Conservation (phyloP, 139 green algal species). For the Zygnema circumcarinatum region DNA sequence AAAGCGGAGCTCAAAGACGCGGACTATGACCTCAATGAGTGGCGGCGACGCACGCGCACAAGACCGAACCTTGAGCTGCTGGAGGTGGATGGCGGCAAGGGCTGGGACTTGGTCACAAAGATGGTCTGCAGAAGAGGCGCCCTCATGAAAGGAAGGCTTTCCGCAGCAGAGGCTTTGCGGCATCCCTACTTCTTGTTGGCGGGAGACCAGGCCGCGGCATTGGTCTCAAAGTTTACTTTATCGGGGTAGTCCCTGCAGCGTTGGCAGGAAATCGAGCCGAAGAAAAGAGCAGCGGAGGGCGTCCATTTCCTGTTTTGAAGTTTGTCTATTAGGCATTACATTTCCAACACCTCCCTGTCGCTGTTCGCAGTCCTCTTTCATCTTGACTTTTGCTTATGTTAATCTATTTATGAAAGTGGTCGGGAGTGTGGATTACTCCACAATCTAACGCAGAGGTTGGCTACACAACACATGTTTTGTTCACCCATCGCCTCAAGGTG, state of each 20-base stretch:
- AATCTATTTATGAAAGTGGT: too few relatives aligned
- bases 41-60: constrained; percentile 36
- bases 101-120: constrained; percentile 65
- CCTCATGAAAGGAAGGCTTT: constrained; percentile 48
- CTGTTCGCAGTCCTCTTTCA: too few relatives aligned
- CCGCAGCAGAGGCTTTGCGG: constrained; percentile 45
- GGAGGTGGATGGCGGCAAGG: constrained; percentile 59
- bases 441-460: too few relatives aligned
- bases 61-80: constrained; percentile 61
- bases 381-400: too few relatives aligned
- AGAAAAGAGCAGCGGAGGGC: too few relatives aligned
- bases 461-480: too few relatives aligned
- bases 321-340: too few relatives aligned
- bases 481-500: too few relatives aligned
- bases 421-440: too few relatives aligned
- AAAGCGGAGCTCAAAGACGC: constrained; percentile 58
- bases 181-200: constrained; percentile 64
- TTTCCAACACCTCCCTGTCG: too few relatives aligned
- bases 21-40: constrained; percentile 65
- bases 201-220: constrained; percentile 32
- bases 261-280: too few relatives aligned
- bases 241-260: neutral
- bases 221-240: constrained; percentile 38
- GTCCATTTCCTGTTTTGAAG: too few relatives aligned
- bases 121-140: constrained; percentile 50